Evolutionary conservation across 495 filamentous ascomycete genomes (phyloP).

Genomic region (Bacidia gigantensis): DNA sequence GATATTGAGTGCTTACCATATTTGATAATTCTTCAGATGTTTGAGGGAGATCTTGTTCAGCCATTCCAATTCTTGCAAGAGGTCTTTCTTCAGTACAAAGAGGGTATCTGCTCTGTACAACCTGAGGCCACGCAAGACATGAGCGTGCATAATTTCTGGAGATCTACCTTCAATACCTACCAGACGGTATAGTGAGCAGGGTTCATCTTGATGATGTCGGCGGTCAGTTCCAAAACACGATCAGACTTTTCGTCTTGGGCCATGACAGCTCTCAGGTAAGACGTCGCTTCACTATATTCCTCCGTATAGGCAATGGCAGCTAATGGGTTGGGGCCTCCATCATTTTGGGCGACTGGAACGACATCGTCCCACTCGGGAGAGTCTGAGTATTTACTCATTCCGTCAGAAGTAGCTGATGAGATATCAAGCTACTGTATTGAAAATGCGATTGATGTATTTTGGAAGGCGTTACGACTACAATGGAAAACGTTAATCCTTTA

Average conservation of each 20-base stretch:
- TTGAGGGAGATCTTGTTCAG: conserved; percentile 66
- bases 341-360: conserved; percentile 67
- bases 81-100: conserved; percentile 47
- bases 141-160: conserved; percentile 4
- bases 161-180: conserved; percentile 27
- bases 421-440: too few relatives aligned
- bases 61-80: conserved; percentile 67
- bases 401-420: not conserved
- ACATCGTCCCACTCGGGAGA: conserved; percentile 76
- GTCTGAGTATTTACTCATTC: conserved; percentile 39
- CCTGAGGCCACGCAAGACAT: conserved; percentile 24
- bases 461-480: too few relatives aligned
- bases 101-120: conserved; percentile 77
- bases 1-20: conserved; percentile 43
- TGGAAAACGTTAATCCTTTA: too few relatives aligned
- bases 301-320: conserved; percentile 78
- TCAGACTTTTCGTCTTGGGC: conserved; percentile 67
- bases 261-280: conserved; percentile 91
- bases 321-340: conserved; percentile 57
- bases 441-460: too few relatives aligned
- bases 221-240: conserved; percentile 68
- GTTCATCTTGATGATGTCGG: conserved; percentile 80
- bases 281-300: conserved; percentile 75
- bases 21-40: conserved; percentile 95
- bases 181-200: conserved; percentile 97